Conservation (phyloP, 2,329 filamentous ascomycete species). For the Didymella arachidicola region DNA sequence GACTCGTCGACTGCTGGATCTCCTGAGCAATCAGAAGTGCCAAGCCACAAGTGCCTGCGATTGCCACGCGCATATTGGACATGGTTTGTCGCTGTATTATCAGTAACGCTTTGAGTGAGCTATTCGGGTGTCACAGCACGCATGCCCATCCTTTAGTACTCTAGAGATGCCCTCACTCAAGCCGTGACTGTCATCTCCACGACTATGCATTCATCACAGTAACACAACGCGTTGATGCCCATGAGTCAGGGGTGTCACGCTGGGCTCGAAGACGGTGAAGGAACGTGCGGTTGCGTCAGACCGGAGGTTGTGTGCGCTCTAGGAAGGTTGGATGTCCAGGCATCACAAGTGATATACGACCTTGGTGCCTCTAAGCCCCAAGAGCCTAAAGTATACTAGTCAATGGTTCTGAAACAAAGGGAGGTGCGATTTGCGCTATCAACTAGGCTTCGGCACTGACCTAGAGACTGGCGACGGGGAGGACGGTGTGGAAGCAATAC, state of each 20-base stretch:
- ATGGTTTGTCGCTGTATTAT: constrained; percentile 18
- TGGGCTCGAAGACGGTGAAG: constrained; percentile 35
- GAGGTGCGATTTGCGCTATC: constrained; percentile 23
- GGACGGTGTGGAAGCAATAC: constrained; percentile 19
- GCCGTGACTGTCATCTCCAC: not conserved
- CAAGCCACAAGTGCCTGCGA: constrained; percentile 68
- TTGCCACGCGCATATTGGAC: constrained; percentile 66
- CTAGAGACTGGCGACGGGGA: constrained; percentile 22
- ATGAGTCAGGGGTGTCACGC: constrained; percentile 41
- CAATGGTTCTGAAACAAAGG: constrained; percentile 27
- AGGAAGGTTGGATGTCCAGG: constrained; percentile 7
- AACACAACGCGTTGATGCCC: constrained; percentile 28
- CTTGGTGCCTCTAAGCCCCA: not conserved
- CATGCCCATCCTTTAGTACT: not conserved
- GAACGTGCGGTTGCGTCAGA: constrained; percentile 22
- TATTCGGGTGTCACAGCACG: not conserved
- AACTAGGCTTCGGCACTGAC: constrained; percentile 3
- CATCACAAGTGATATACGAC: constrained; percentile 3
- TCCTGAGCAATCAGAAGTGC: constrained; percentile 65
- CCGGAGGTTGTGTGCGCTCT: constrained; percentile 15
- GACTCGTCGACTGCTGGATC: constrained; percentile 67
- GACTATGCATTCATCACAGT: constrained; percentile 22
- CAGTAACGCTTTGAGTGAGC: constrained; percentile 1
- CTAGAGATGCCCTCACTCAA: not conserved
- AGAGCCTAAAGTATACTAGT: constrained; percentile 7